A percentile compares a stretch with the other conserved stretches of the same genome.
Conservation (phyloP, 805 yeast species). For the Metschnikowia corniflorae region DNA sequence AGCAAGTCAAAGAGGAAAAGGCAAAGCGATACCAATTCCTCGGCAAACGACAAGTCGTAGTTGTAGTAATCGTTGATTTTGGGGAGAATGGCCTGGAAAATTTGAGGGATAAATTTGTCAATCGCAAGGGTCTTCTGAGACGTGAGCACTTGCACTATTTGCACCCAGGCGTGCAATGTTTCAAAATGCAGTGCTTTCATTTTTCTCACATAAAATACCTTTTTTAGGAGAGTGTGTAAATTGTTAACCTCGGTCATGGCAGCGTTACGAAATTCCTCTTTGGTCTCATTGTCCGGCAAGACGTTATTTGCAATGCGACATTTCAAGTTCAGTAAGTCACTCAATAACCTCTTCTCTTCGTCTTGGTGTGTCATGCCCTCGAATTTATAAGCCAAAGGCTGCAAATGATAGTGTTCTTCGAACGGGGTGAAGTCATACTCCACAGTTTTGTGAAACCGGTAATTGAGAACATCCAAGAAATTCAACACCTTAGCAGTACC, state of each 20-base stretch:
- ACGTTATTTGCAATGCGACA: slow-evolving; percentile 20
- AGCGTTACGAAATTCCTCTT: slow-evolving; percentile 23
- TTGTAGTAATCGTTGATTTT: slow-evolving; percentile 73
- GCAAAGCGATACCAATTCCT: slow-evolving; percentile 71
- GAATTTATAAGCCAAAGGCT: slow-evolving; percentile 38
- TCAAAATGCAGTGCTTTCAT: slow-evolving; percentile 53
- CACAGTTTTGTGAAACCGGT: slow-evolving; percentile 44
- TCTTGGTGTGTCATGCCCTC: not conserved
- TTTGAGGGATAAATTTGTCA: slow-evolving; percentile 65
- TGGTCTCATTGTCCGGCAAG: slow-evolving; percentile 19
- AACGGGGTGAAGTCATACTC: slow-evolving; percentile 33
- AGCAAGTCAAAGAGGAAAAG: slow-evolving; percentile 66
- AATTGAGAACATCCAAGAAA: slow-evolving; percentile 64
- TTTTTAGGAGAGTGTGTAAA: slow-evolving; percentile 39
- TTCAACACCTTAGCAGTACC: slow-evolving; percentile 67
- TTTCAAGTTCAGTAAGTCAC: slow-evolving; percentile 20
- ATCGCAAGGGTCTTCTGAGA: slow-evolving; percentile 43
- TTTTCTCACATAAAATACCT: slow-evolving; percentile 44
- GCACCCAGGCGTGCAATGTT: slow-evolving; percentile 80
- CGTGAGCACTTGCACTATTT: slow-evolving; percentile 68
- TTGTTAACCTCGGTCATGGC: slow-evolving; percentile 24
- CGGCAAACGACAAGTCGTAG: slow-evolving; percentile 61
- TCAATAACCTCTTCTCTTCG: slow-evolving; percentile 18
- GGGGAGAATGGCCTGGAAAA: slow-evolving; percentile 73
- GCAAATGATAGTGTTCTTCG: slow-evolving; percentile 26